These are phyloP conservation scores for Stenogyne calaminthoides DNA, from an alignment of 305 asterid species.

Conservation along the genomic window DNA sequence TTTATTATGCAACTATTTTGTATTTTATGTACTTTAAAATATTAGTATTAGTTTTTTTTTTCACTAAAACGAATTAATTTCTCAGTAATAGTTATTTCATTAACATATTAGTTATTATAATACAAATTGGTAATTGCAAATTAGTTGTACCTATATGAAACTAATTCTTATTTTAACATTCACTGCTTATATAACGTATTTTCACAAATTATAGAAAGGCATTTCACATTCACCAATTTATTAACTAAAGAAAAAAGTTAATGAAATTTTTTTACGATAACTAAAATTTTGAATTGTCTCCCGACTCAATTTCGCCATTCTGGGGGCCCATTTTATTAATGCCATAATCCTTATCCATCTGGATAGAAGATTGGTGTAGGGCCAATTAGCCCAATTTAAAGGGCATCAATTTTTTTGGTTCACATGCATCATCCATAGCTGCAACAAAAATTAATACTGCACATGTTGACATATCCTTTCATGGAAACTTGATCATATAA, in stretches of 20 bases:
- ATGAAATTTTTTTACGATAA: not conserved
- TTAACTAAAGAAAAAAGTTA: not conserved
- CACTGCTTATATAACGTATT: no score
- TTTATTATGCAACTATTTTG: no score
- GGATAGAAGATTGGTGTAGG: constrained; percentile 30
- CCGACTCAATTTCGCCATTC: not conserved
- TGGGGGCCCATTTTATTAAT: constrained; percentile 1
- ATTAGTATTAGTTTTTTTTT: no score
- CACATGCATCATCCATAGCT: constrained; percentile 50
- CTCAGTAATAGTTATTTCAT: no score
- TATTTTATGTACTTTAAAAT: no score
- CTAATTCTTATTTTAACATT: no score
- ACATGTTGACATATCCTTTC: constrained; percentile 17
- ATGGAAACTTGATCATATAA: constrained; percentile 12
- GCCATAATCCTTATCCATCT: constrained; percentile 27
- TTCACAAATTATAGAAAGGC: no score
- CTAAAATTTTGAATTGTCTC: not conserved
- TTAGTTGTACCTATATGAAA: no score
- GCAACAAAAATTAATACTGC: constrained; percentile 22
- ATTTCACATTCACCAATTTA: no score
- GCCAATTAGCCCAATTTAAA: constrained; percentile 23
- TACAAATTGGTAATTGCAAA: no score
- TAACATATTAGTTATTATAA: no score
- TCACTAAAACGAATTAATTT: no score
- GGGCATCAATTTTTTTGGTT: constrained; percentile 41